Evolutionary conservation across 2,329 filamentous ascomycete genomes (phyloP), one percentile per base, ranked within the genome.

Genomic region (Pseudocercospora crystallina): DNA sequence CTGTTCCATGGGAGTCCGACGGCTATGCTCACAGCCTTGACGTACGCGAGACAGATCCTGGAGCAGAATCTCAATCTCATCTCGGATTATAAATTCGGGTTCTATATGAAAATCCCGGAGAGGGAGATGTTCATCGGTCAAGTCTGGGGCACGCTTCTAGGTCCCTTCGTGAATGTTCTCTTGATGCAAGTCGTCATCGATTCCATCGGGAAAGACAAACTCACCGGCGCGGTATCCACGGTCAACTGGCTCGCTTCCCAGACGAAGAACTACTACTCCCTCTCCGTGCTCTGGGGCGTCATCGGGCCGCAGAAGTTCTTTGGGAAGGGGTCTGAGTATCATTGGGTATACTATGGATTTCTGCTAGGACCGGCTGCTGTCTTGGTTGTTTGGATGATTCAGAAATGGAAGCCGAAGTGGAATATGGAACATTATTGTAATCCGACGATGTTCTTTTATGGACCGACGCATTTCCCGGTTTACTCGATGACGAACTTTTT

Each of bases 61-160:
- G 66, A 66, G 43, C 68, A 71, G 47, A 62, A 64, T 46, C 56
- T 70, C 20, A 68, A 67, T 43, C 56, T 69, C 2, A 62, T 65
- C 31, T 65, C 60, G 1, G 68, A 70, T 47, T 69, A 66, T 53
- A 71, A 71, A 39, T 70, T 71, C 30, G 68, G 67, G 4, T 70
- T 69, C 54, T 70, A 70, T 58, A 70, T 71, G 67, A 70, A 69
- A 51, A 68, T 71, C 15, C 68, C 68, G 7, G 66, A 70, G 51
- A 60, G 48, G 32, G 65, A 69, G 51, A 69, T 71, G 66, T 70
- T 71, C 40, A 61, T 61, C 43, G 66, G 56, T 3, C 69, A 70
- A 42, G 51, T 69, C 0, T 69, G 65, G 38, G 67, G 67, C n/a
- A 70, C 69, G 44, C 65, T 20, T 11, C 13, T 58, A 4, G 48